These are phyloP conservation scores for Corallochytrium limacisporum DNA, from an alignment of 78 protist genomes.

Conservation along the genomic window DNA sequence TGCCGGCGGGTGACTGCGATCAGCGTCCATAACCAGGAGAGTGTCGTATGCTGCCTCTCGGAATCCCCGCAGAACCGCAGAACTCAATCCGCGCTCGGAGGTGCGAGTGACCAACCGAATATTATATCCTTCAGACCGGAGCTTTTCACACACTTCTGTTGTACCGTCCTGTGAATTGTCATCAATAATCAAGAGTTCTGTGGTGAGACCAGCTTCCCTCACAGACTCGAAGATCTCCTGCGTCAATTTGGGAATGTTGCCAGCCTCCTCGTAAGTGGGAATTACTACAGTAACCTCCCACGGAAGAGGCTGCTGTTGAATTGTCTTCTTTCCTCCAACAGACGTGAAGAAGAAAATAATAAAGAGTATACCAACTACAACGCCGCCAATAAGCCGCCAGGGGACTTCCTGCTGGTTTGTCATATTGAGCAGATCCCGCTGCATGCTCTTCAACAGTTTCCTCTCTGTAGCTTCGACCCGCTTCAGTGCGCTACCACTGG, in stretches of 20 bases:
- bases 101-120: neutral
- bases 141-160: neutral
- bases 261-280: slow-evolving; percentile 31
- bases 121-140: neutral
- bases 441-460: no score
- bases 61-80: slow-evolving; percentile 29
- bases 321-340: no score
- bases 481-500: no score
- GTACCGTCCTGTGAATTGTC: slow-evolving; percentile 29
- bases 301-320: no score
- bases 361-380: no score
- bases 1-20: slow-evolving; percentile 33
- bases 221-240: slow-evolving; percentile 10
- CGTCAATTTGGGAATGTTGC: slow-evolving; percentile 6
- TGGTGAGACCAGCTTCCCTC: neutral
- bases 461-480: no score
- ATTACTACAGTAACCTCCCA: slow-evolving; percentile 18
- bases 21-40: slow-evolving; percentile 31
- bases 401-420: no score
- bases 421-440: no score
- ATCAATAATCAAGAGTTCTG: slow-evolving; percentile 29
- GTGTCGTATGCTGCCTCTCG: neutral
- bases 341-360: no score
- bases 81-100: slow-evolving; percentile 6
- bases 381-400: no score